A percentile compares a stretch with the other conserved stretches of the same genome.
These are phyloP conservation scores for Xerophyta viscosa DNA, from an alignment of 106 monocot genomes.

Conservation along the genomic window DNA sequence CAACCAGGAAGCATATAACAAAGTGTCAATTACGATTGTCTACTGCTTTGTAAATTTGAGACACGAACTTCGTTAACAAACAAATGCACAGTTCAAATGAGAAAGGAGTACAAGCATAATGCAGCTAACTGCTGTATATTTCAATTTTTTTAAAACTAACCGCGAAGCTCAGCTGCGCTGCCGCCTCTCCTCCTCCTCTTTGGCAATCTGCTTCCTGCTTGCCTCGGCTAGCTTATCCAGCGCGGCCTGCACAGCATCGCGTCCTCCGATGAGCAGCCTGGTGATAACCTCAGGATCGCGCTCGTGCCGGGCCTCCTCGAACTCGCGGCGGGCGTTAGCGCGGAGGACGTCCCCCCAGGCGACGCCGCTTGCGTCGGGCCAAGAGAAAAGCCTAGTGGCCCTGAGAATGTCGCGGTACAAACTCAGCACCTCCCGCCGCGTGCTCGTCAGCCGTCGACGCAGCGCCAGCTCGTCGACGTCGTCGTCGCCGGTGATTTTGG, in stretches of 20 bases:
- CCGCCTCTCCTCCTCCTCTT: constrained; percentile 17
- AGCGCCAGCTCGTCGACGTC: constrained; percentile 34
- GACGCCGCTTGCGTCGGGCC: constrained; percentile 76
- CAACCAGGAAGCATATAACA: too few relatives aligned
- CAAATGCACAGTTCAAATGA: too few relatives aligned
- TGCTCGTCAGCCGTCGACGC: constrained; percentile 68
- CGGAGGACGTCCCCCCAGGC: constrained; percentile 86
- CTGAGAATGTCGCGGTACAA: constrained; percentile 96
- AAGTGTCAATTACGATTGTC: too few relatives aligned
- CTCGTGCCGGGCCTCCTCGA: constrained; percentile 90
- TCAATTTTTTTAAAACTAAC: too few relatives aligned
- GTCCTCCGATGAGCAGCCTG: constrained; percentile 75
- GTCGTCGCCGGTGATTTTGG: constrained; percentile 4
- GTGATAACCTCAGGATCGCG: constrained; percentile 81
- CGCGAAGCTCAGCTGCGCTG: constrained; percentile 16
- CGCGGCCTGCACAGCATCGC: constrained; percentile 80
- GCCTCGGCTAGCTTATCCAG: constrained; percentile 82
- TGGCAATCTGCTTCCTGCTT: constrained; percentile 32
- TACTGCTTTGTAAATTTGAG: too few relatives aligned
- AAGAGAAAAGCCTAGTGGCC: constrained; percentile 70
- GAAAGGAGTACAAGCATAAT: too few relatives aligned
- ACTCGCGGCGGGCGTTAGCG: constrained; percentile 82
- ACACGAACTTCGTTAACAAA: too few relatives aligned
- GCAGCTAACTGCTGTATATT: too few relatives aligned
- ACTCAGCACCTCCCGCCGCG: constrained; percentile 63